A percentile compares a stretch with the other conserved stretches of the same genome.
Conservation (phyloP, 148 eudicot species). For the Linanthus parryae region DNA sequence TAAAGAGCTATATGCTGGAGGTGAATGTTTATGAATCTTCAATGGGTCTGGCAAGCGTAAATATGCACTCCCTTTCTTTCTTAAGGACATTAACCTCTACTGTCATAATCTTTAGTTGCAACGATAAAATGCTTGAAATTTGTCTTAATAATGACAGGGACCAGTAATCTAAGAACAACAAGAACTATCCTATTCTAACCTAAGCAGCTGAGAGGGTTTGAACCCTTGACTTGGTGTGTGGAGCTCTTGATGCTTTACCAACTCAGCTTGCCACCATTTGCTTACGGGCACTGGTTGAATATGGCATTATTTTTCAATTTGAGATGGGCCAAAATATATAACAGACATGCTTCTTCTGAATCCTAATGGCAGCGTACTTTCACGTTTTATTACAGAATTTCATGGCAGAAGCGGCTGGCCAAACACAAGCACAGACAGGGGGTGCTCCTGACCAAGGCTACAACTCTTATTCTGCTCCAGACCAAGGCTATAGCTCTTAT, state of each 20-base stretch:
- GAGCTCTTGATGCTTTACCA: neutral
- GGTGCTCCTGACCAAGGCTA: slow-evolving; percentile 62
- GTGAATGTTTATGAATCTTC: neutral
- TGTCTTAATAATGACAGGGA: too few relatives aligned
- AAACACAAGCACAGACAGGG: slow-evolving; percentile 38
- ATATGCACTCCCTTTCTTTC: neutral
- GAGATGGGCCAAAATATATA: too few relatives aligned
- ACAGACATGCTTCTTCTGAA: too few relatives aligned
- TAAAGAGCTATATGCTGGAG: neutral
- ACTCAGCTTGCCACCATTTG: neutral
- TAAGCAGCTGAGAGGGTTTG: neutral
- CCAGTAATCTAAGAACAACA: too few relatives aligned
- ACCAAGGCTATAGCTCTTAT: slow-evolving; percentile 34
- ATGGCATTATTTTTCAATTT: neutral
- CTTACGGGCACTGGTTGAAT: neutral
- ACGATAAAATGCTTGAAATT: too few relatives aligned
- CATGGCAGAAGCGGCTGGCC: slow-evolving; percentile 76
- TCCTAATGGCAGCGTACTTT: too few relatives aligned
- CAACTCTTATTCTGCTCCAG: slow-evolving; percentile 48
- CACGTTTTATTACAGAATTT: slow-evolving; percentile 73
- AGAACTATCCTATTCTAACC: too few relatives aligned
- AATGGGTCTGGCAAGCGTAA: neutral
- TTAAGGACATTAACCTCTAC: neutral
- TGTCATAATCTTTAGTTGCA: neutral
- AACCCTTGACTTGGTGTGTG: neutral